Conservation (phyloP, 169 alveolate species). For the Plasmodium chabaudi region DNA sequence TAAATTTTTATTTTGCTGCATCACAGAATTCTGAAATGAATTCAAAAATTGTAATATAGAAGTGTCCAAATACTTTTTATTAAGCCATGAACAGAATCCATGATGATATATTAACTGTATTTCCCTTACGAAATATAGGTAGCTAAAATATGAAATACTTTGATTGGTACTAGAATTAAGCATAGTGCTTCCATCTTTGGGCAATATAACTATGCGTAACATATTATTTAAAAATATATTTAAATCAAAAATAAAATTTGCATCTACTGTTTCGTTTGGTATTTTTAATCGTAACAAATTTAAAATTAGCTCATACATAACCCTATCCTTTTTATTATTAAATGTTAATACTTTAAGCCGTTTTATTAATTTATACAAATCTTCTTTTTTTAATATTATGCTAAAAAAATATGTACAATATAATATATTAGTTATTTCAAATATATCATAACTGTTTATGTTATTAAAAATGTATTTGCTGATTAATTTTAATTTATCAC, state of each 20-base stretch:
- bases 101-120: slow-evolving; percentile 34
- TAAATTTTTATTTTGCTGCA: slow-evolving; percentile 17
- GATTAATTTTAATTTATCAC: slow-evolving; percentile 25
- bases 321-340: slow-evolving; percentile 17
- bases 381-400: slow-evolving; percentile 57
- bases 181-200: not conserved
- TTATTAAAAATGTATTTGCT: slow-evolving; percentile 20
- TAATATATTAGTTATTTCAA: slow-evolving; percentile 41
- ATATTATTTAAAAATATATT: slow-evolving; percentile 39
- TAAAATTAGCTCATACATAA: slow-evolving; percentile 7
- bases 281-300: slow-evolving; percentile 57
- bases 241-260: slow-evolving; percentile 1
- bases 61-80: slow-evolving; percentile 30
- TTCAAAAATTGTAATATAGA: slow-evolving; percentile 24
- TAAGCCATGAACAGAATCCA: slow-evolving; percentile 53
- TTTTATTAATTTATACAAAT: slow-evolving; percentile 44
- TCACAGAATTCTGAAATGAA: slow-evolving; percentile 21
- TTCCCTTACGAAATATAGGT: slow-evolving; percentile 39
- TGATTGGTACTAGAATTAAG: not conserved
- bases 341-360: slow-evolving; percentile 65
- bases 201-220: slow-evolving; percentile 9
- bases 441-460: slow-evolving; percentile 14
- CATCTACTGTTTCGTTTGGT: slow-evolving; percentile 20
- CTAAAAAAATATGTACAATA: slow-evolving; percentile 57
- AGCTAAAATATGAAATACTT: slow-evolving; percentile 2